A percentile compares a stretch with the other conserved stretches of the same genome.
Evolutionary conservation across 129 eudicot species (phyloP).

Genomic region (Saussurea involucrata): DNA sequence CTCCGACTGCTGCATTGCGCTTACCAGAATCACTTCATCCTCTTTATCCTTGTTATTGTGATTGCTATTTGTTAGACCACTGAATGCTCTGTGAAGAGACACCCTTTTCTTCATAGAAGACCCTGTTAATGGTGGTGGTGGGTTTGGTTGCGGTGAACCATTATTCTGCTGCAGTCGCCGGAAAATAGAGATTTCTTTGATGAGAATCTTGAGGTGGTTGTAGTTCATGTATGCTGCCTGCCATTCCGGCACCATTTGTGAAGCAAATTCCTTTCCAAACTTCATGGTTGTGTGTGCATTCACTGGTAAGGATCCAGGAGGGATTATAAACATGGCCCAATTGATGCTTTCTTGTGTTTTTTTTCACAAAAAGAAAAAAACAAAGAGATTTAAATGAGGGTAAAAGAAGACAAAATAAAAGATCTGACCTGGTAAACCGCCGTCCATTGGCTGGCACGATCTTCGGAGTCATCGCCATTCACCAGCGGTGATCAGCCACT

Average conservation of each 20-base stretch:
- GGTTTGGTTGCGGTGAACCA: conserved; percentile 3
- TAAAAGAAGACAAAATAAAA: conserved; percentile 11
- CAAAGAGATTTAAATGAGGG: background rate
- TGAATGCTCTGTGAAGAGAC: conserved; percentile 42
- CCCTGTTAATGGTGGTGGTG: conserved; percentile 9
- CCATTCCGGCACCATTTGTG: conserved; percentile 85
- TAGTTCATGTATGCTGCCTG: conserved; percentile 57
- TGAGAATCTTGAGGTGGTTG: conserved; percentile 28
- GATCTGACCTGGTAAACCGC: conserved; percentile 6
- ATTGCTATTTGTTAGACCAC: conserved; percentile 28
- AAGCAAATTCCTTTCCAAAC: conserved; percentile 48
- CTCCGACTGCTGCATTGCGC: conserved; percentile 4
- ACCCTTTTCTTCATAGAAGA: conserved; percentile 15
- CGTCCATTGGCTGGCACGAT: background rate
- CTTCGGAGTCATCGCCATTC: background rate
- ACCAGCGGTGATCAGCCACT: too few species aligned
- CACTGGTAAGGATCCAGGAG: background rate
- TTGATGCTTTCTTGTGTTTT: background rate
- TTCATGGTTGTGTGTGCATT: conserved; percentile 35
- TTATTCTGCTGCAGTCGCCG: conserved; percentile 15
- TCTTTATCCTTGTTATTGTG: conserved; percentile 7
- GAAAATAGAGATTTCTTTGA: conserved; percentile 37
- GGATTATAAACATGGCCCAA: background rate
- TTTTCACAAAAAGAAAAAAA: background rate
- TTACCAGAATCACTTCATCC: conserved; percentile 29